Base-by-base conservation (phyloP, 768 basidiomycete genomes). In the Termitomyces sp. region DNA sequence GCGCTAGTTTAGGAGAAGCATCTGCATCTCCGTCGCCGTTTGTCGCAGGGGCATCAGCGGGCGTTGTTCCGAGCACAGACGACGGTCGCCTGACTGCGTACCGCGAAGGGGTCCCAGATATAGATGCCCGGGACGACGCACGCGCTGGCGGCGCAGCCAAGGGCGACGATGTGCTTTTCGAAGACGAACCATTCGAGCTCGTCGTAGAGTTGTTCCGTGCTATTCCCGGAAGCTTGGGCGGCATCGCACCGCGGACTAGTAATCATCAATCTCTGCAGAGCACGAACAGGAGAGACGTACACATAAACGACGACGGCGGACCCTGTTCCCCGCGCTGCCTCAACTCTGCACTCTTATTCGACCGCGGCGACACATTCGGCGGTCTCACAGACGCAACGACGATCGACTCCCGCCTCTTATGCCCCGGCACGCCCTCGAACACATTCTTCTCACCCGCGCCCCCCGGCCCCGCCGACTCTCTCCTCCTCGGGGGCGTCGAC, bases 341-440 rank as follows among this genome's bases (percentile, higher is more conserved):
- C 60, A 92, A 65, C 2, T 86, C 81, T 0, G 91, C 87, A 39
- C 90, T 90, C 64, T 87, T 90, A n/a, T 90, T 90, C 72, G 87
- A 71, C 58, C 89, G 79, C 3, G 92, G 92, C 0, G 83, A 77
- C 10, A 92, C 75, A 5, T 69, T 74, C 1, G 92, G 92, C 2
- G 88, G 79, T 39, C 76, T 79, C 14, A 80, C 79, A 39, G 84
- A 86, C 18, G 86, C 79, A 9, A 94, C 92, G 6, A 82, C 69
- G 60, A 94, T 85, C 14, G 81, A 82, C 66, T 90, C 88, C 27
- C 87, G 74, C 55, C 91, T 78, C 71, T 93, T 93, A 65, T 94
- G 91, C 0, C 91, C 91, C 5, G 92, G 91, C 3, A 93, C 86
- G 34, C 90, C 90, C 0, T 88, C 87, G 63, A 92, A 94, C 0